Base-by-base conservation (phyloP, 257 asterid species). In the Ilex asprella region DNA sequence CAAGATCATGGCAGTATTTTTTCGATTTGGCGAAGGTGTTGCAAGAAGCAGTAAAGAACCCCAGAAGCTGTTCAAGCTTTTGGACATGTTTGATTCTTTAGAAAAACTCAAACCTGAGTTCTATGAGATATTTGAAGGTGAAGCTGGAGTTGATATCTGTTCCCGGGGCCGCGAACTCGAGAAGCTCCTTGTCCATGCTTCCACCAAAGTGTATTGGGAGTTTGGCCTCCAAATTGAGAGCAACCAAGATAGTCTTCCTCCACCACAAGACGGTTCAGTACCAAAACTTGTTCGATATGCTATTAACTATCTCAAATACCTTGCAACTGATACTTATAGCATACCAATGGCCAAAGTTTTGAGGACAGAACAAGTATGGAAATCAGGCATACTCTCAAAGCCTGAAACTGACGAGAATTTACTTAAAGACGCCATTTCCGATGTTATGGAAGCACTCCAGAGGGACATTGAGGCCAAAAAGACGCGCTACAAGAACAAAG, bases 1-100 rank as follows among this genome's bases (percentile, higher is more conserved):
- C 78, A 89, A 86, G 65, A 89, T 89, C 79, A 86, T 84, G 94
- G 97, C 95, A 1, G 97, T 89, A 64, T 89, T 89, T 76, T 89
- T 89, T 60, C 73, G 94, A n/a, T 89, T 89, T 27, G 97, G 91
- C 0, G 97, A 89, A 65, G 97, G 95, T 32, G 86, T 86, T 2
- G 89, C 97, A 4, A 63, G 95, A 60, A 81, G 97, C 76, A 79
- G 68, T 14, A 89, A 84, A 66, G 95, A 84, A 39, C 89, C 97
- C 15, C 95, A 89, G 72, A 89, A 89, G 76, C 75, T 89, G 16
- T 89, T 89, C 78, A 89, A 84, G 79, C 97, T 89, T 9, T 56
- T 89, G n/a, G 95, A 89, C 72, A 86, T 84, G 94, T 81, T 81
- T 27, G 82, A 75, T 2, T 81, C 91, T 0, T 67, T 89, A 9